phyloP scores from a whole-genome alignment of 2,329 filamentous ascomycete species.

The Sarocladiaceae sp. region DNA sequence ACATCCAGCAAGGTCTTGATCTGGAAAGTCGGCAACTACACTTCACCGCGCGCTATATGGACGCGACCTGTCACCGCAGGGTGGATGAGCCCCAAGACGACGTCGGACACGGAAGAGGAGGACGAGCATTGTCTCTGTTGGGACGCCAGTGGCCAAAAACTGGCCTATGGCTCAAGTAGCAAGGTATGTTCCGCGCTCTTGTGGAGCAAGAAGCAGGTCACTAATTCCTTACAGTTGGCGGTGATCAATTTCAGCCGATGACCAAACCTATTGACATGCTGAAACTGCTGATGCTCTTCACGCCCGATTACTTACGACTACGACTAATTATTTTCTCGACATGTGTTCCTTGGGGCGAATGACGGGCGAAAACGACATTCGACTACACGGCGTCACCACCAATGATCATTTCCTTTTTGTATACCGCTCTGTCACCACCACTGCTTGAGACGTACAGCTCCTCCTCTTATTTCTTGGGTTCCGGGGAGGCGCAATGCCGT shows the following conservation, averaged over 20 bases:
- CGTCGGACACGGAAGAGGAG: slow-evolving; percentile 51
- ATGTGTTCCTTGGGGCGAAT: neutral
- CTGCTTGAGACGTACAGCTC: neutral
- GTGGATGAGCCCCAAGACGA: slow-evolving; percentile 54
- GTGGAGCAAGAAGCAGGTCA: neutral
- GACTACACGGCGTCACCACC: neutral
- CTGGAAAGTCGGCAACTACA: slow-evolving; percentile 59
- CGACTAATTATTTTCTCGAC: neutral
- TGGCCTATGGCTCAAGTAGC: slow-evolving; percentile 61
- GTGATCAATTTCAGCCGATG: slow-evolving; percentile 47
- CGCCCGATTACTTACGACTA: neutral
- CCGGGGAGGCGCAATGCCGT: too few relatives aligned
- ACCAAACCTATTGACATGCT: neutral
- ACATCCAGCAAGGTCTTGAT: slow-evolving; percentile 56
- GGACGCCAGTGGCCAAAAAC: slow-evolving; percentile 57
- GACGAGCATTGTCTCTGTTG: slow-evolving; percentile 59
- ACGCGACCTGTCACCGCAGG: slow-evolving; percentile 38
- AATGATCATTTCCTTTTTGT: neutral
- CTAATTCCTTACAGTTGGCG: slow-evolving; percentile 34
- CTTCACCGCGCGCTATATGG: slow-evolving; percentile 58
- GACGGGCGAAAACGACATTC: neutral
- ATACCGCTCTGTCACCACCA: neutral
- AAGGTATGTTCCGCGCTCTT: slow-evolving; percentile 40
- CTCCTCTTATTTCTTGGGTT: neutral
- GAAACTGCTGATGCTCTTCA: neutral